Conservation (phyloP, 2,329 filamentous ascomycete genomes). For the Phyllosticta capitalensis region DNA sequence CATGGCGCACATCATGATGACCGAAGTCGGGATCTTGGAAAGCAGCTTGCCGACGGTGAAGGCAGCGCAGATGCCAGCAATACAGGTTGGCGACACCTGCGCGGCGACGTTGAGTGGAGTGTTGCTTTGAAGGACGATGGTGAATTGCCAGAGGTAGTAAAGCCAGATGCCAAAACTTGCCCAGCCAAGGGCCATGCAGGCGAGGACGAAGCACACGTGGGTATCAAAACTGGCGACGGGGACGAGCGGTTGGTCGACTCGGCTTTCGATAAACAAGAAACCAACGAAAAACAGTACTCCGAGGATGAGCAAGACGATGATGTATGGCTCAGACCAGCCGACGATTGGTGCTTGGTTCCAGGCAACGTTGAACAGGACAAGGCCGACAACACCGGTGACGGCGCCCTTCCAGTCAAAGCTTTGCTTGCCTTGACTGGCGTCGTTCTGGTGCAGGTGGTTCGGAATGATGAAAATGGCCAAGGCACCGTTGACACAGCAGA, state of each 20-base stretch:
- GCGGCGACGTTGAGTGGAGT: constrained; percentile 22
- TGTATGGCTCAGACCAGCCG: constrained; percentile 48
- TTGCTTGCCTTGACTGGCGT: constrained; percentile 12
- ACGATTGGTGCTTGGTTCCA: constrained; percentile 56
- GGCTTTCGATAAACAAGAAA: constrained; percentile 47
- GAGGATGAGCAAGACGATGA: constrained; percentile 49
- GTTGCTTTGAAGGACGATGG: constrained; percentile 17
- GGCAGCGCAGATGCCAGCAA: constrained; percentile 24
- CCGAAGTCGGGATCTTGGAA: constrained; percentile 19
- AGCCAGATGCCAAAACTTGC: constrained; percentile 23
- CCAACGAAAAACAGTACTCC: constrained; percentile 44
- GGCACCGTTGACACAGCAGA: constrained; percentile 28
- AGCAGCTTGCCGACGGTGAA: constrained; percentile 24
- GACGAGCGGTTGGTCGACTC: constrained; percentile 43
- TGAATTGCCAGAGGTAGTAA: constrained; percentile 25
- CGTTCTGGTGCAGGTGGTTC: neutral
- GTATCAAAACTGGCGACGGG: constrained; percentile 43
- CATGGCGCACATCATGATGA: constrained; percentile 26
- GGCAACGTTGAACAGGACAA: constrained; percentile 56
- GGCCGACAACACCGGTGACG: constrained; percentile 41
- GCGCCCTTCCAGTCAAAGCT: constrained; percentile 38
- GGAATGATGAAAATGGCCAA: constrained; percentile 34
- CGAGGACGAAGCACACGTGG: constrained; percentile 47
- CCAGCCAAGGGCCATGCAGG: constrained; percentile 39
- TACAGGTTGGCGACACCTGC: constrained; percentile 18